A percentile compares a stretch with the other conserved stretches of the same genome.
Evolutionary conservation across 805 yeast genomes (phyloP).

Genomic region (Lipomyces yamadae): DNA sequence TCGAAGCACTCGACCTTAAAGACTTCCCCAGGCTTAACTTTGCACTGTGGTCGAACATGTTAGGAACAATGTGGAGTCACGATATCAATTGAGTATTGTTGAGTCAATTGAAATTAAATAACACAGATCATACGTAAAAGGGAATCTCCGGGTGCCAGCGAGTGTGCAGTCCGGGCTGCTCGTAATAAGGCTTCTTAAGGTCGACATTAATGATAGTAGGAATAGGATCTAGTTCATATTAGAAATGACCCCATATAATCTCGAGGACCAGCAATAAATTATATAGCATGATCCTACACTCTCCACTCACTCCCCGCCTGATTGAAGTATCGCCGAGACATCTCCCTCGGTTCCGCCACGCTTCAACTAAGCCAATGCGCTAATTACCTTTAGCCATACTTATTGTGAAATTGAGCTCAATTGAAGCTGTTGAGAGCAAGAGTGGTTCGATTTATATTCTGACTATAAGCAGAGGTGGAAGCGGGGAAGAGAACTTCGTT

Average conservation of each 20-base stretch:
- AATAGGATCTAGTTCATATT: conserved; percentile 37
- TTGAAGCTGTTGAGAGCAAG: not conserved
- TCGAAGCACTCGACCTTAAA: conserved; percentile 58
- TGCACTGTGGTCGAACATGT: conserved; percentile 21
- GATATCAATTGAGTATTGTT: not conserved
- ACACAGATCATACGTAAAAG: conserved; percentile 29
- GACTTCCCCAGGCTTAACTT: conserved; percentile 51
- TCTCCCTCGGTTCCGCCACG: not conserved
- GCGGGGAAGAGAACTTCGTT: not conserved
- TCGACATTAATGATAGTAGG: conserved; percentile 52
- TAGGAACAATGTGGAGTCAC: not conserved
- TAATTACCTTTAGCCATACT: conserved; percentile 5
- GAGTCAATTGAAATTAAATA: not conserved
- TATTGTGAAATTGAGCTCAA: not conserved
- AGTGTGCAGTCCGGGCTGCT: conserved; percentile 57
- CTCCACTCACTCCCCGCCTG: not conserved
- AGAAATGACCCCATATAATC: not conserved
- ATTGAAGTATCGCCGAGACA: not conserved
- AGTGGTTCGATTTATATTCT: not conserved
- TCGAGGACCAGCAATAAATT: not conserved
- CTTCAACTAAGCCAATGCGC: not conserved
- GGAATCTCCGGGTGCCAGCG: conserved; percentile 56
- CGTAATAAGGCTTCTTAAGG: conserved; percentile 52
- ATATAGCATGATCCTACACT: not conserved
- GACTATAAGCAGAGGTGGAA: not conserved